Evolutionary conservation across 768 basidiomycete species (phyloP), one percentile per base, ranked within the genome.

Genomic region (Amanita exitialis): DNA sequence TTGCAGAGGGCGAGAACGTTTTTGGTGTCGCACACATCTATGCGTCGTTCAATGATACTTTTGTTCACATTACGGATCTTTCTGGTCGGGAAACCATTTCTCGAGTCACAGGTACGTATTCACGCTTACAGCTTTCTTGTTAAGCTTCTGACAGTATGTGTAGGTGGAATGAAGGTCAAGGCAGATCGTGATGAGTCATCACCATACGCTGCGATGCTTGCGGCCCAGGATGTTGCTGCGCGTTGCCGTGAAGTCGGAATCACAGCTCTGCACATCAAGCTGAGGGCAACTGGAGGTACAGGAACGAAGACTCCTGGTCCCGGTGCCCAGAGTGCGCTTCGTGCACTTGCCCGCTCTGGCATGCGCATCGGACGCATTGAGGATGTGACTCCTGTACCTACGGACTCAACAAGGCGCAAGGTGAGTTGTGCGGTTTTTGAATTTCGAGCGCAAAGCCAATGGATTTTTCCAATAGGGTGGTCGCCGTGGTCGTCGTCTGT

Each of bases 131-230:
- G 13, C 13, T 48, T 20, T 21, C 5, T 13, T 7, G 20, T 21
- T 7, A 12, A 5, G 8, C 3, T 16, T 23, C 52, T 49, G 15
- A 49, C 16, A 18, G 21, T 10, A 21, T 23, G 7, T 30, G 30
- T 54, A 89, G 90, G 91, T 68, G 96, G 96, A 54, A 98, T 98
- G 96, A 98, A 98, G 77, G 96, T 99, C 73, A 99, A 98, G 78
- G 96, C 95, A 10, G 96, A 99, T 72, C 88, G 96, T 72, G 96
- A 99, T 74, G 96, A 99, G 74, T 97, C 93, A 37, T 97, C 94
- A 20, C 90, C 90, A 15, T 90, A 96, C 65, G 91, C 93, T 47
- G 92, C 94, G 66, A 95, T 96, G 94, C 77, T 98, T 68, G 95
- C 95, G 50, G 93, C 95, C 38, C 95, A 98, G 75, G 95, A 98